Conservation (phyloP, 441 rosid genomes). For the Pelargonium australe region DNA sequence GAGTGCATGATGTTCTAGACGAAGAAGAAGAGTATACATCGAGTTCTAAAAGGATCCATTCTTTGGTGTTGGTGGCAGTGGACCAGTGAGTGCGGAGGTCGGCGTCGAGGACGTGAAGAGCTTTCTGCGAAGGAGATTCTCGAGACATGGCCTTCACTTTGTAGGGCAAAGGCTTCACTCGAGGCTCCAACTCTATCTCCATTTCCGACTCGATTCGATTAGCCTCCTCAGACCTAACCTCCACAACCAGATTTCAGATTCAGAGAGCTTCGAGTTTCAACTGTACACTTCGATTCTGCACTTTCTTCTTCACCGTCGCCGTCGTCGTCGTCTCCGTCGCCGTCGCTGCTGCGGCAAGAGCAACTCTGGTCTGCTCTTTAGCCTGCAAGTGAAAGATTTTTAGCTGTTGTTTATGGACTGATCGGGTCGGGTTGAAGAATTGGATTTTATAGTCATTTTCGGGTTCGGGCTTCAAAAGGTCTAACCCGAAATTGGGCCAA, state of each 20-base stretch:
- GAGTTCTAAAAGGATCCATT: slow-evolving; percentile 83
- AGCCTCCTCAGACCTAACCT: too few species aligned
- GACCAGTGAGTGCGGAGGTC: slow-evolving; percentile 93
- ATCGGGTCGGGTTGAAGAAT: background rate
- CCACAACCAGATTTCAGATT: background rate
- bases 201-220: slow-evolving; percentile 19
- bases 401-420: background rate
- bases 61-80: slow-evolving; percentile 76
- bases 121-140: slow-evolving; percentile 74
- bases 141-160: slow-evolving; percentile 73
- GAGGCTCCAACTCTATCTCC: slow-evolving; percentile 73
- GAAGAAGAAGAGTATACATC: slow-evolving; percentile 34
- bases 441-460: too few species aligned
- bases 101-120: slow-evolving; percentile 61
- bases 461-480: too few species aligned
- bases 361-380: background rate
- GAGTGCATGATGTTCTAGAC: too few species aligned
- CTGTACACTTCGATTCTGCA: background rate
- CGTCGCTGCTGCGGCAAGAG: background rate
- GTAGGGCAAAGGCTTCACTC: slow-evolving; percentile 62
- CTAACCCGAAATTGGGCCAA: too few species aligned
- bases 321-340: background rate
- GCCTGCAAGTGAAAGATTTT: background rate
- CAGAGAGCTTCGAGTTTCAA: slow-evolving; percentile 4
- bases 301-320: background rate